Evolutionary conservation across 2,329 filamentous ascomycete genomes (phyloP).

Genomic region (Claviceps sp.): DNA sequence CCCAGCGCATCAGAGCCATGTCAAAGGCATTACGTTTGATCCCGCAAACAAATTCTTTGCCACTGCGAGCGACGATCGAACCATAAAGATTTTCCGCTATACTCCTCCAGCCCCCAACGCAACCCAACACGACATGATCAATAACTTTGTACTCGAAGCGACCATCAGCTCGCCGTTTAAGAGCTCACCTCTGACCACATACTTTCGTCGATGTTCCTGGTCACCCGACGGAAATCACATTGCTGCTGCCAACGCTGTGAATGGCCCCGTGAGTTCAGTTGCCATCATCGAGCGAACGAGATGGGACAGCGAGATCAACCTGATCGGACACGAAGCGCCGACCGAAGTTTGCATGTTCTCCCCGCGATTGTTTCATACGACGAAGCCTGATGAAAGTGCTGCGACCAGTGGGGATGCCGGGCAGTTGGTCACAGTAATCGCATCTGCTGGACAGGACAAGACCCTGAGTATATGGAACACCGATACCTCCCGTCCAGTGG

Average conservation of each 20-base stretch:
- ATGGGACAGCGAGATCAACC: conserved; percentile 94
- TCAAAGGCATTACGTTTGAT: conserved; percentile 97
- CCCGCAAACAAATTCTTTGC: conserved; percentile 99
- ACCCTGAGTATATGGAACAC: conserved; percentile 97
- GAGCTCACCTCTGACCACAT: conserved; percentile 87
- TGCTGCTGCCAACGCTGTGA: conserved; percentile 90
- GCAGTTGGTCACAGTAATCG: conserved; percentile 73
- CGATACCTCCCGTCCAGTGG: conserved; percentile 78
- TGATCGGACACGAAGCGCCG: conserved; percentile 93
- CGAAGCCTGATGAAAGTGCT: conserved; percentile 45
- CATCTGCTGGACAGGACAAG: conserved; percentile 93
- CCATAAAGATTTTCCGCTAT: conserved; percentile 93
- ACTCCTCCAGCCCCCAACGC: conserved; percentile 83
- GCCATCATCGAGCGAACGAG: conserved; percentile 84
- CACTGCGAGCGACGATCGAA: conserved; percentile 90
- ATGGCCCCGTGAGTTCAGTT: conserved; percentile 92
- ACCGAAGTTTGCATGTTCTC: conserved; percentile 97
- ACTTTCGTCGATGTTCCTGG: conserved; percentile 94
- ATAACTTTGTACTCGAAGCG: conserved; percentile 92
- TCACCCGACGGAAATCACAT: conserved; percentile 96
- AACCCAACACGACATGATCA: conserved; percentile 86
- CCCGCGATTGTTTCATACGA: conserved; percentile 70
- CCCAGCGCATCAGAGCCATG: conserved; percentile 86
- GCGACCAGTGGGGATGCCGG: conserved; percentile 29
- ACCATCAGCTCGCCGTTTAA: conserved; percentile 80